Conservation (phyloP, 2,329 filamentous ascomycete species). For the Botrytis pseudocinerea region DNA sequence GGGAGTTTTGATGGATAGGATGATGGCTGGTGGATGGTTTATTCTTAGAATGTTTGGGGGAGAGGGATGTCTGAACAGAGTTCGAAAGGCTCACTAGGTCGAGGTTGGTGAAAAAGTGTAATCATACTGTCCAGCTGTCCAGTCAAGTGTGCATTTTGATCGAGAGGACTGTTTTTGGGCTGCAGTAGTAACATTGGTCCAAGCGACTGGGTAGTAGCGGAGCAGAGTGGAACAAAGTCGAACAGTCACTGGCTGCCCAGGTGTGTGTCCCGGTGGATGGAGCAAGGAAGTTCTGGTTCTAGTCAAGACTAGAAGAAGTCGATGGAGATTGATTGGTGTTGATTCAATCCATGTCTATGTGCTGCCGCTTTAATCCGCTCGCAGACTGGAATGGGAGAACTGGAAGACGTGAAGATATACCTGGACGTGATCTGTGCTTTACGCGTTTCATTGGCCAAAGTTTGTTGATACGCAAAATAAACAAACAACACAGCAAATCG, state of each 20-base stretch:
- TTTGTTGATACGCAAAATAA: conserved; percentile 2
- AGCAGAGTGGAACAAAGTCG: neutral
- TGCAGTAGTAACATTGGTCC: neutral
- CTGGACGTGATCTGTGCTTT: neutral
- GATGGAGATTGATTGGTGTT: neutral
- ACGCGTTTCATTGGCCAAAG: neutral
- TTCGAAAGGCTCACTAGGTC: neutral
- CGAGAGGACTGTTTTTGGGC: neutral
- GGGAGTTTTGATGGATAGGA: neutral
- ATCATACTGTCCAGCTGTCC: neutral
- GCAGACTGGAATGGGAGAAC: no score
- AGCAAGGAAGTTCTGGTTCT: neutral
- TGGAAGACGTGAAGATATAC: neutral
- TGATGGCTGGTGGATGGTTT: neutral
- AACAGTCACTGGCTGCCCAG: neutral
- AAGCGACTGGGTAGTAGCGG: conserved; percentile 3
- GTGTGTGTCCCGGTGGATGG: neutral
- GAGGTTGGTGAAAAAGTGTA: neutral
- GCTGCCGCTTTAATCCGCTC: neutral
- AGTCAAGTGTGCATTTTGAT: neutral
- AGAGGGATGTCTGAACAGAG: neutral
- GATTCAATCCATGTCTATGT: neutral
- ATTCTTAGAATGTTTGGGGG: neutral
- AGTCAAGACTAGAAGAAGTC: neutral
- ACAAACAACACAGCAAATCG: neutral